These are phyloP conservation scores for Pyrenochaeta sp. DNA, from an alignment of 2,329 filamentous ascomycete species.

Conservation along the genomic window DNA sequence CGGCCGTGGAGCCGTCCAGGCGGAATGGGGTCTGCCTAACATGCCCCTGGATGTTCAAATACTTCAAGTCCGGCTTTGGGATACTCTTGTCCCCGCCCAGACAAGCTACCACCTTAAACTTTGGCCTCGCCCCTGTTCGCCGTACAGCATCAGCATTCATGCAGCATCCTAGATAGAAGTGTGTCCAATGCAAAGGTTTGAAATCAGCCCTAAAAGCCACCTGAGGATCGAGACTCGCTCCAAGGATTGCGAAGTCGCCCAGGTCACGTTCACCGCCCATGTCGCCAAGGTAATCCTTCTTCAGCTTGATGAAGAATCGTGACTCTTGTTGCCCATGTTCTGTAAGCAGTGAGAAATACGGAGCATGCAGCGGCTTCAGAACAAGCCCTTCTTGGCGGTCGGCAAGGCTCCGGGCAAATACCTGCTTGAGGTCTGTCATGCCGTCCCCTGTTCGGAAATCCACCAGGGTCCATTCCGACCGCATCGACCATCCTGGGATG, in stretches of 20 bases:
- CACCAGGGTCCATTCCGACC: constrained; percentile 72
- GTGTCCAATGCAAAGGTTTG: constrained; percentile 72
- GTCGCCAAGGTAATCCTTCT: constrained; percentile 83
- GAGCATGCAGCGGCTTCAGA: constrained; percentile 75
- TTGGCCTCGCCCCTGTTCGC: constrained; percentile 60
- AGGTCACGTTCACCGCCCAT: constrained; percentile 72
- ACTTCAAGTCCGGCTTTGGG: constrained; percentile 52
- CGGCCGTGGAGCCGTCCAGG: constrained; percentile 24
- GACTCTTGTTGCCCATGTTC: constrained; percentile 31
- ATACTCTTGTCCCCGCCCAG: constrained; percentile 57
- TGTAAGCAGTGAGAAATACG: constrained; percentile 67
- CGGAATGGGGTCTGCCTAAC: constrained; percentile 42
- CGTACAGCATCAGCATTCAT: constrained; percentile 69
- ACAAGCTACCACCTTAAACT: constrained; percentile 70
- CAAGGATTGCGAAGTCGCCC: constrained; percentile 82
- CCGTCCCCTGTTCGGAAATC: constrained; percentile 62
- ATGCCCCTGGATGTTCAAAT: constrained; percentile 52
- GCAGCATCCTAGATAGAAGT: constrained; percentile 81
- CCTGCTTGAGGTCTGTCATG: constrained; percentile 41
- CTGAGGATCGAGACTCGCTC: constrained; percentile 72
- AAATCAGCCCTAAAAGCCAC: constrained; percentile 65
- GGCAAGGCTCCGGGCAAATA: constrained; percentile 72
- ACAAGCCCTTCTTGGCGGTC: constrained; percentile 79
- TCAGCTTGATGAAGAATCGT: constrained; percentile 77
- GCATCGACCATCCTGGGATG: constrained; percentile 68